A percentile compares a stretch with the other conserved stretches of the same genome.
Conservation (phyloP, 2,329 filamentous ascomycete genomes). For the Penicillium sp. region DNA sequence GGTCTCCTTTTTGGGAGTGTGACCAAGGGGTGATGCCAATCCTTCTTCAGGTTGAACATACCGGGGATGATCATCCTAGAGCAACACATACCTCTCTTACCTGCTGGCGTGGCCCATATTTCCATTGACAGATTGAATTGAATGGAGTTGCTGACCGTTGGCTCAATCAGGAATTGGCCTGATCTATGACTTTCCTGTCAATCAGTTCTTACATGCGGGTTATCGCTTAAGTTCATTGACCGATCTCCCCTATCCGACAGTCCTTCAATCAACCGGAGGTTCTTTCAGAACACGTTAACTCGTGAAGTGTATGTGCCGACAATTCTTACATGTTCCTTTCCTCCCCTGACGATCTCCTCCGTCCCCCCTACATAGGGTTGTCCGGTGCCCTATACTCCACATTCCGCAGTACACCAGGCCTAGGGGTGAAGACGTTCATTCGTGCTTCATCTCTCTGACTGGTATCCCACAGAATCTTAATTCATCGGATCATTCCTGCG, state of each 20-base stretch:
- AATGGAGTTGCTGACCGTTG: not conserved
- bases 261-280: conserved; percentile 25
- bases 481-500: conserved; percentile 39
- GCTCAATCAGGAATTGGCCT: conserved; percentile 13
- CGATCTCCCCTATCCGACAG: conserved; percentile 15
- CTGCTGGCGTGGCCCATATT: conserved; percentile 1
- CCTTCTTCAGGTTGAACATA: conserved; percentile 12
- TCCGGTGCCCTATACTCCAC: conserved; percentile 34
- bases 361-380: conserved; percentile 37
- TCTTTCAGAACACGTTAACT: conserved; percentile 25
- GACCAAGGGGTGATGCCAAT: conserved; percentile 16
- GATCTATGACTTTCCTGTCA: conserved; percentile 19
- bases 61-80: conserved; percentile 13
- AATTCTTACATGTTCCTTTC: conserved; percentile 28
- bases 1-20: conserved; percentile 2
- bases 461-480: conserved; percentile 33
- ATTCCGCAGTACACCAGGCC: conserved; percentile 36
- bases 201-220: conserved; percentile 26
- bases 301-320: conserved; percentile 33
- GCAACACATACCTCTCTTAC: conserved; percentile 20
- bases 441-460: conserved; percentile 40
- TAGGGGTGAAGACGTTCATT: conserved; percentile 45
- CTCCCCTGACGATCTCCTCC: conserved; percentile 35
- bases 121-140: conserved; percentile 1
- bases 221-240: conserved; percentile 23